Percentiles rank a stretch among this genome's conserved stretches.
Conservation (phyloP, 805 yeast species). For the Yarrowia deformans region DNA sequence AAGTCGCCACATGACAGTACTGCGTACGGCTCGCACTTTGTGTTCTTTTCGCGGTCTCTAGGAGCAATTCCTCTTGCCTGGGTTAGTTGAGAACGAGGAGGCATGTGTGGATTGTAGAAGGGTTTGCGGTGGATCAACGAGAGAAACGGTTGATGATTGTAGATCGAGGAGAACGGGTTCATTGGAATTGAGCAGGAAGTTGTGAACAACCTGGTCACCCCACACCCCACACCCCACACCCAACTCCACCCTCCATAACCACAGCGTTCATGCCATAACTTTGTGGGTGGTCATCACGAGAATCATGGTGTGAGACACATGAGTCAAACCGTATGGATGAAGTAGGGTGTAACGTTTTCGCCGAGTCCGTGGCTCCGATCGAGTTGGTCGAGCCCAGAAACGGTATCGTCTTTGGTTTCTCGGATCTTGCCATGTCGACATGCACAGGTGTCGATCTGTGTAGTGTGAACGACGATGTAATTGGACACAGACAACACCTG, state of each 20-base stretch:
- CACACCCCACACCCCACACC: no score
- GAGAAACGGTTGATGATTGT: no score
- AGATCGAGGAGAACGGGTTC: no score
- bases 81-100: neutral
- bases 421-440: neutral
- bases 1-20: conserved; percentile 46
- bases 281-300: conserved; percentile 15
- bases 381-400: no score
- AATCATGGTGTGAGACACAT: conserved; percentile 19
- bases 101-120: no score
- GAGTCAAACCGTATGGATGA: neutral
- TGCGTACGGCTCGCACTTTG: conserved; percentile 42
- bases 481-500: neutral
- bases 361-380: no score
- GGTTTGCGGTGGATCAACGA: no score
- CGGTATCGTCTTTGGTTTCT: neutral
- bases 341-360: no score
- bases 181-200: no score
- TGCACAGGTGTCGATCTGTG: neutral
- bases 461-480: no score
- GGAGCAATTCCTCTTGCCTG: conserved; percentile 40
- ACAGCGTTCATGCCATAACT: conserved; percentile 15
- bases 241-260: neutral
- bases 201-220: no score
- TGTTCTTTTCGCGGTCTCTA: conserved; percentile 22